These are phyloP conservation scores for Amylocystis lapponica DNA, from an alignment of 768 basidiomycete species.

Conservation along the genomic window DNA sequence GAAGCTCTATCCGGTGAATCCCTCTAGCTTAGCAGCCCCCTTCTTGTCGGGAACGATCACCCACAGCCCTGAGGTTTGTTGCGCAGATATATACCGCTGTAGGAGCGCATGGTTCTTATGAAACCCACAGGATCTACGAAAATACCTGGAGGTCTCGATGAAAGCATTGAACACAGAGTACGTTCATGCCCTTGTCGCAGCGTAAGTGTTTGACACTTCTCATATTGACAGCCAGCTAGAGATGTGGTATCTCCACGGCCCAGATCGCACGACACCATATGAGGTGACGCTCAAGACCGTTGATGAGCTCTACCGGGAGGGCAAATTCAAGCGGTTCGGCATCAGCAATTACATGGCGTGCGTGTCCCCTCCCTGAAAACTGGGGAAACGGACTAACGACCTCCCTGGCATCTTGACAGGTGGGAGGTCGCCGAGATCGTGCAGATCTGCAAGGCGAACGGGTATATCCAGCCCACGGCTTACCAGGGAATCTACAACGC, in stretches of 20 bases:
- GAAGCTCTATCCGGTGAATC: slow-evolving; percentile 32
- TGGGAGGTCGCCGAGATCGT: slow-evolving; percentile 43
- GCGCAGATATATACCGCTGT: not conserved
- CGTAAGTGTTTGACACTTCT: not conserved
- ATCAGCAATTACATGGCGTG: slow-evolving; percentile 39
- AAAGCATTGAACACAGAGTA: slow-evolving; percentile 44
- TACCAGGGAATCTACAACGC: slow-evolving; percentile 46
- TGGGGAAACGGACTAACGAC: too few species aligned
- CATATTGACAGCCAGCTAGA: slow-evolving; percentile 24
- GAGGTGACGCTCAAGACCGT: slow-evolving; percentile 40
- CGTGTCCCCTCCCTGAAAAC: slow-evolving; percentile 7
- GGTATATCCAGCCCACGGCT: slow-evolving; percentile 41
- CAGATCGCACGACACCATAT: slow-evolving; percentile 37
- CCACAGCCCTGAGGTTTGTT: slow-evolving; percentile 18
- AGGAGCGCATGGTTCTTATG: not conserved
- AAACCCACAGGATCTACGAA: slow-evolving; percentile 26
- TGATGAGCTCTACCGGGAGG: slow-evolving; percentile 43
- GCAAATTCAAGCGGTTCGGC: slow-evolving; percentile 42
- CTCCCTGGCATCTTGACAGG: too few species aligned
- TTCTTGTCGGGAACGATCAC: slow-evolving; percentile 1
- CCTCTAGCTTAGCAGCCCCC: not conserved
- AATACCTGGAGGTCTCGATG: slow-evolving; percentile 28
- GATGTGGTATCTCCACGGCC: slow-evolving; percentile 43
- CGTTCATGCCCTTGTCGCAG: not conserved
- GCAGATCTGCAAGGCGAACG: slow-evolving; percentile 33